Evolutionary conservation across 805 yeast genomes (phyloP), one percentile per base, ranked within the genome.

Genomic region (Sungouiella thailandica): DNA sequence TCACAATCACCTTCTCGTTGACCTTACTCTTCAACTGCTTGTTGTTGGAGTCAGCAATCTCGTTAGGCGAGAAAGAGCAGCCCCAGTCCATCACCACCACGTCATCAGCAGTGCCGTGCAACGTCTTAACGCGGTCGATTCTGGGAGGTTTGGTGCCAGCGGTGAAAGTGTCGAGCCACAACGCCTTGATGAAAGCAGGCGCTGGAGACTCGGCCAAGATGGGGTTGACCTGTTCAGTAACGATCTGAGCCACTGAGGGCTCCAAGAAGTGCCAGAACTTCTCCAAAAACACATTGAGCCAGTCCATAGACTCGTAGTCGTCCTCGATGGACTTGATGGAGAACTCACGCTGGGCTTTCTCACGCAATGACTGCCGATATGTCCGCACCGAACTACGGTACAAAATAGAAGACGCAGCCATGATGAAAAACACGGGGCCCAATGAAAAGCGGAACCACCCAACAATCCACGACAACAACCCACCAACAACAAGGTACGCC

Each of bases 81-180:
- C 80, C 83, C 97, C 97, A 90, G 60, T 93, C 98, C 96, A 93
- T 93, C 34, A 94, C 96, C 8, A 90, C 94, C 33, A 93, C 82
- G 53, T 90, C 96, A 41, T 83, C 83, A 19, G 78, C 80, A n/a
- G 97, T 90, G 43, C 90, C 85, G 31, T 81, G 84, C 52, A 88
- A 76, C 2, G 97, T 85, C 55, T 93, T 85, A 13, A 90, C 97
- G 43, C 71, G 70, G 53, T 93, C 97, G 40, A 93, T 72, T 57
- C 98, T 76, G 22, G 96, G 96, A 7, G 99, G 96, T 62, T 93
- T 93, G 5, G 96, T 81, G 42, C 99, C 99, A 12, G 83, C 74
- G 6, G 97, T 93, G 55, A 93, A 80, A 39, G 85, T 75, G 56
- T 85, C 93, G 34, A 90, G 74, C 86, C 95, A 84, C 36, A 90